Conservation (phyloP, 768 basidiomycete genomes). For the Chalciporus sphaerocephalus region DNA sequence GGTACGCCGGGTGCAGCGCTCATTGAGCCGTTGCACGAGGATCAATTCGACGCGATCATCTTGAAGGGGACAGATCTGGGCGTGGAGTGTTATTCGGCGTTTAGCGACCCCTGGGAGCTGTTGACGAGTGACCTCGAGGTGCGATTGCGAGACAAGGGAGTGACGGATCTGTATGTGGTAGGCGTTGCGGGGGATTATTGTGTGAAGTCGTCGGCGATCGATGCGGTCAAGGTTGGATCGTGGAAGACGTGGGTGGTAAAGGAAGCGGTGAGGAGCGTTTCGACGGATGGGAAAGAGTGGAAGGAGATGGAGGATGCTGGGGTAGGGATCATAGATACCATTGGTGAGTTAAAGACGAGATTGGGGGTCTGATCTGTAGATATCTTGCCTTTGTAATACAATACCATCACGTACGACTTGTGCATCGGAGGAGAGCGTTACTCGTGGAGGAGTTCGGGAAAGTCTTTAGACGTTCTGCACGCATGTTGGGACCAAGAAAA, state of each 20-base stretch:
- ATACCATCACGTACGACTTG: too few species aligned
- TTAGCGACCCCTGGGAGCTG: conserved; percentile 54
- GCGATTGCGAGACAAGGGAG: conserved; percentile 37
- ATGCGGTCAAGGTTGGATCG: conserved; percentile 42
- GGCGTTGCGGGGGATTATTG: conserved; percentile 80
- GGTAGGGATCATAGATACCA: conserved; percentile 29
- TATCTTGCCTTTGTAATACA: too few species aligned
- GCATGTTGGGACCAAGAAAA: conserved; percentile 1
- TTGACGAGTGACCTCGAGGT: conserved; percentile 45
- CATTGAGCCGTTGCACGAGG: conserved; percentile 46
- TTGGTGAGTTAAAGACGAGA: conserved; percentile 26
- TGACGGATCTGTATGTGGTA: conserved; percentile 58
- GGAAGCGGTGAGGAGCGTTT: conserved; percentile 45
- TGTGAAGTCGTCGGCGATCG: conserved; percentile 56
- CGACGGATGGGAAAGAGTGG: conserved; percentile 33
- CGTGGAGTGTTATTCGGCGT: conserved; percentile 82
- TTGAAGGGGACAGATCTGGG: conserved; percentile 52
- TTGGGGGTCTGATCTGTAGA: conserved; percentile 16
- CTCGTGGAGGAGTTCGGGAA: too few species aligned
- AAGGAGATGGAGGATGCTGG: conserved; percentile 36
- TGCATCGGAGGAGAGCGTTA: too few species aligned
- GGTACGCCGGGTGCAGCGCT: conserved; percentile 57
- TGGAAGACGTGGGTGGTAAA: conserved; percentile 49
- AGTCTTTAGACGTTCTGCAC: too few species aligned
- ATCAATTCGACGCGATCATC: conserved; percentile 40